Percentiles rank a stretch among this genome's conserved stretches.
These are phyloP conservation scores for Xylaria bambusicola DNA, from an alignment of 495 filamentous ascomycete genomes.

Conservation along the genomic window DNA sequence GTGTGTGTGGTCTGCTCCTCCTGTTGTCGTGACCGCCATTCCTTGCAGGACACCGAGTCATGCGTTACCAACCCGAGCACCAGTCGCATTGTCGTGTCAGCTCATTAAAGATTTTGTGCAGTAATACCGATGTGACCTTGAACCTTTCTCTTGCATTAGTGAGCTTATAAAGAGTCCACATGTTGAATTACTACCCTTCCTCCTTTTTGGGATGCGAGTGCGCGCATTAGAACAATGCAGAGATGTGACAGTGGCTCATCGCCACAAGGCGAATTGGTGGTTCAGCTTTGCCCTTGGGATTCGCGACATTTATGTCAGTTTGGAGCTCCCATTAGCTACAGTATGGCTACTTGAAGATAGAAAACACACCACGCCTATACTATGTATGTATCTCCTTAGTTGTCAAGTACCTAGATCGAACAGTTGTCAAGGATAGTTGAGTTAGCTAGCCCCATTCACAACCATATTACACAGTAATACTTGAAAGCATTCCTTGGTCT, in stretches of 20 bases:
- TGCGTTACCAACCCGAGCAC: slow-evolving; percentile 9
- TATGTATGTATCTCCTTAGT: background rate
- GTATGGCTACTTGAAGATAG: no score
- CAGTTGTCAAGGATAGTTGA: background rate
- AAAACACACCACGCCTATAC: background rate
- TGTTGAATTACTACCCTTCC: background rate
- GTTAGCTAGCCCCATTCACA: background rate
- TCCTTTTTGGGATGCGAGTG: background rate
- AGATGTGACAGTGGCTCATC: slow-evolving; percentile 4
- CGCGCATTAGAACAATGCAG: slow-evolving; percentile 4
- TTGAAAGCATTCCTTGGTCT: background rate
- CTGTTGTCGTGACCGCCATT: slow-evolving; percentile 17
- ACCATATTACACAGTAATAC: background rate
- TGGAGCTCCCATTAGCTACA: no score
- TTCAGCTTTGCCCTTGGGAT: slow-evolving; percentile 1
- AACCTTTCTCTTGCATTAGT: background rate
- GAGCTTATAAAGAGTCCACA: background rate
- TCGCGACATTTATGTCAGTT: background rate
- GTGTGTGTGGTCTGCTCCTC: no score
- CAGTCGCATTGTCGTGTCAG: slow-evolving; percentile 4
- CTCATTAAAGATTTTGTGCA: slow-evolving; percentile 12
- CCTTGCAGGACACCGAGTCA: slow-evolving; percentile 20
- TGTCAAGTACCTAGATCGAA: background rate
- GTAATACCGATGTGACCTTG: slow-evolving; percentile 9
- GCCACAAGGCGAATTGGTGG: slow-evolving; percentile 5